Conservation (phyloP, 2,329 filamentous ascomycete genomes). For the Dactylellina haptotyla region DNA sequence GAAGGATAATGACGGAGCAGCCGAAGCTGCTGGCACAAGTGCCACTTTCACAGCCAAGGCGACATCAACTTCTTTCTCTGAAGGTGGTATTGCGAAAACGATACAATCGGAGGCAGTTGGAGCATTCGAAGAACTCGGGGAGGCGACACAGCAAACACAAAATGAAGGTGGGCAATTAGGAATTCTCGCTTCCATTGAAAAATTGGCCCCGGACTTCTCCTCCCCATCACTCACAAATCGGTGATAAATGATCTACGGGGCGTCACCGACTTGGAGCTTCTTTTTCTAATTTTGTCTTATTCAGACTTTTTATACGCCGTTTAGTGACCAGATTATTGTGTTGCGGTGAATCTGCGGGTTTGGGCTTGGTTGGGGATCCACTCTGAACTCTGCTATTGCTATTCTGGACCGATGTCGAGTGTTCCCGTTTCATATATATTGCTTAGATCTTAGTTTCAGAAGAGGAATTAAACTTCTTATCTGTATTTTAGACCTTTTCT, state of each 20-base stretch:
- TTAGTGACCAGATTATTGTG: no score
- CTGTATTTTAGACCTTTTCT: no score
- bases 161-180: background rate
- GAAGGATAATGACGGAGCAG: background rate
- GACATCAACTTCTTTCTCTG: no score
- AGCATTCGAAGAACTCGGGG: conserved; percentile 1
- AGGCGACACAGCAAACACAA: background rate
- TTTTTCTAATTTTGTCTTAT: no score
- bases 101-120: conserved; percentile 3
- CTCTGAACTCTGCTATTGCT: background rate
- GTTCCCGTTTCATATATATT: background rate
- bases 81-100: background rate
- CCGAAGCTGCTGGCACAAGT: background rate
- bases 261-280: no score
- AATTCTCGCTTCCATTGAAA: conserved; percentile 19
- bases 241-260: background rate
- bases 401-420: background rate
- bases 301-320: no score
- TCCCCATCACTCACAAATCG: background rate
- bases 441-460: background rate
- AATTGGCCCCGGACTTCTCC: conserved; percentile 17
- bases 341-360: no score
- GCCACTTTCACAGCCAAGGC: background rate
- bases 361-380: no score
- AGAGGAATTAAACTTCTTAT: no score